Percentiles rank a stretch among this genome's conserved stretches.
Evolutionary conservation across 1,284 basidiomycete species (phyloP).

Genomic region (Microbotryomycetes sp.): DNA sequence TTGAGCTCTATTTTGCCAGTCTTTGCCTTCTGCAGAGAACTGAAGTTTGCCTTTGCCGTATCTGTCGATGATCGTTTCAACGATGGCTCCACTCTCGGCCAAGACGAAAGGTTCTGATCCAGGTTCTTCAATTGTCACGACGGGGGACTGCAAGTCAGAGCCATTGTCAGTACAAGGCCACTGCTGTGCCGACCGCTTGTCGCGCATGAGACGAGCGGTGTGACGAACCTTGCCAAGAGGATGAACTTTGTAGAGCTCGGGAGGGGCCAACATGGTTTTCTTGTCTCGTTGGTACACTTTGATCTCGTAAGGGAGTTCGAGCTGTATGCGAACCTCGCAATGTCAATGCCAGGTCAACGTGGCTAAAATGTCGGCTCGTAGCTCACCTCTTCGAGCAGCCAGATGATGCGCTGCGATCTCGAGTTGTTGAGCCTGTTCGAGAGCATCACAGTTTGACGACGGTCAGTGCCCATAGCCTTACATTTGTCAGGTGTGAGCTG

Average conservation of each 20-base stretch:
- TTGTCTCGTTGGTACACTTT: conserved; percentile 30
- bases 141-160: conserved; percentile 14
- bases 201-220: not conserved
- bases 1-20: conserved; percentile 10
- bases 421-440: conserved; percentile 36
- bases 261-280: conserved; percentile 22
- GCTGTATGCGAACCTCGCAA: no score
- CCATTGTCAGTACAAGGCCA: not conserved
- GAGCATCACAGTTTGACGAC: no score
- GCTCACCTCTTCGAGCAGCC: conserved; percentile 34
- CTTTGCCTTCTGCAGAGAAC: not conserved
- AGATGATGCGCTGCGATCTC: conserved; percentile 34
- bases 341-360: no score
- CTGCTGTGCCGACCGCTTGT: not conserved
- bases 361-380: not conserved
- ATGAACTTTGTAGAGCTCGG: conserved; percentile 26
- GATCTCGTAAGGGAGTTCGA: conserved; percentile 28
- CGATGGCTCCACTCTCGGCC: conserved; percentile 32
- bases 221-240: conserved; percentile 28
- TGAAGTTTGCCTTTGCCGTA: conserved; percentile 26
- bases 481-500: no score
- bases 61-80: conserved; percentile 33
- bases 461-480: no score
- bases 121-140: conserved; percentile 12
- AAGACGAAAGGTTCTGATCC: conserved; percentile 7